Evolutionary conservation across 352 stramenopile genomes (phyloP), one percentile per base, ranked within the genome.

Genomic region (Phytophthora megakarya): DNA sequence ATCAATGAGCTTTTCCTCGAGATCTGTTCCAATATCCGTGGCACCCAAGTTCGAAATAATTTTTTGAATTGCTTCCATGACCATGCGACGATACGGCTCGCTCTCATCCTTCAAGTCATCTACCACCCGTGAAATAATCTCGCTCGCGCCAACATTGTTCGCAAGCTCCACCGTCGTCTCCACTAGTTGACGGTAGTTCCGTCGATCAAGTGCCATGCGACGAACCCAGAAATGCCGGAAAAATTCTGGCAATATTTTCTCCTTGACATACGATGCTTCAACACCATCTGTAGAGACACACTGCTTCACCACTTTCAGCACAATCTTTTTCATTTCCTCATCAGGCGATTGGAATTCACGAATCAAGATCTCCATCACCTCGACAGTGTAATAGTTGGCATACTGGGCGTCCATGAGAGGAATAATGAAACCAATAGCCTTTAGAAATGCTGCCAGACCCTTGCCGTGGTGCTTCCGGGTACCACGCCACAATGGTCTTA

Each of bases 251-350:
- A 99, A 68, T 48, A 99, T 98, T 43, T 98, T 92, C 59, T 98
- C 96, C 49, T 97, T 96, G 28, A 99, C 97, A 73, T 99, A 99
- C 0, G 96, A 81, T 5, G 97, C 88, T 56, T 99, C 95, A n/a
- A 99, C 97, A 57, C 98, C 97, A 37, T 99, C 97, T 0, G 97
- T 99, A 32, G 90, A 91, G 10, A 99, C 97, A 78, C 97, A 99
- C 75, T 99, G 97, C 69, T 98, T 97, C 10, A 98, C 91, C 16
- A 98, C 96, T 66, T 98, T 98, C 7, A 98, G 71, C 49, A 98
- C 95, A 58, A 98, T 98, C 72, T 98, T 98, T 72, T 99, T 99
- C 97, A 99, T 99, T 83, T 99, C 97, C 72, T 99, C 97, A 75
- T 99, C 98, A 0, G 97, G 97, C 0, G 87, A 98, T 70, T 99